Evolutionary conservation across 139 green algal species (phyloP), one percentile per base, ranked within the genome.

Genomic region (Zygnema cylindricum): DNA sequence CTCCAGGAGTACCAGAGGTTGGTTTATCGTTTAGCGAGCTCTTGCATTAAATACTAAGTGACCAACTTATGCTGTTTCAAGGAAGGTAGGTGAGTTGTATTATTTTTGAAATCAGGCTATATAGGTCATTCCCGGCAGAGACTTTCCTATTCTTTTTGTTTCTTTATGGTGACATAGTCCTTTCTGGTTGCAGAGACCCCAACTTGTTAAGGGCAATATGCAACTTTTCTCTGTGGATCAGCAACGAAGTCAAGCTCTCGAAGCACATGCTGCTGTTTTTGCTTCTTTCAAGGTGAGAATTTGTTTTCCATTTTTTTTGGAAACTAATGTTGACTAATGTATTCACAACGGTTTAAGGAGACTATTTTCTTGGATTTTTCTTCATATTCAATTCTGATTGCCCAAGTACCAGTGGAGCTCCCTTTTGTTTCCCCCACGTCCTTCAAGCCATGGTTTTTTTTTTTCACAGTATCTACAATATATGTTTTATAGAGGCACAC

Each of bases 171-270:
- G 3, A 30, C 55, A 1, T n/a, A n/a, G n/a, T n/a, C n/a, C n/a
- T n/a, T n/a, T n/a, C n/a, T n/a, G n/a, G 81, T 73, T 55, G 85
- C 81, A 94, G 81, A 73, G 97, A 90, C 98, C 98, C 23, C 91
- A 95, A 88, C 95, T 99, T 42, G 97, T 98, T 0, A 98, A 97
- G 85, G 98, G 98, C n/a, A 96, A 98, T 82, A 99, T 99, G 98
- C 98, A 99, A 94, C 95, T 99, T 86, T 99, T 96, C 92, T 98
- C 96, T 1, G 94, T 98, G 69, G 98, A 98, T 69, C 97, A 99
- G 94, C 76, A 93, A 76, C 96, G 98, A 88, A 98, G 94, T 92
- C 98, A 99, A 94, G 95, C 96, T 0, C 93, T 99, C 78, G 97
- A 99, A 87, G 98, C 98, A 22, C 98, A 99, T 86, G 96, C 96